These are phyloP conservation scores for Chlorella sorokiniana DNA, from an alignment of 139 green algal genomes.

Conservation along the genomic window DNA sequence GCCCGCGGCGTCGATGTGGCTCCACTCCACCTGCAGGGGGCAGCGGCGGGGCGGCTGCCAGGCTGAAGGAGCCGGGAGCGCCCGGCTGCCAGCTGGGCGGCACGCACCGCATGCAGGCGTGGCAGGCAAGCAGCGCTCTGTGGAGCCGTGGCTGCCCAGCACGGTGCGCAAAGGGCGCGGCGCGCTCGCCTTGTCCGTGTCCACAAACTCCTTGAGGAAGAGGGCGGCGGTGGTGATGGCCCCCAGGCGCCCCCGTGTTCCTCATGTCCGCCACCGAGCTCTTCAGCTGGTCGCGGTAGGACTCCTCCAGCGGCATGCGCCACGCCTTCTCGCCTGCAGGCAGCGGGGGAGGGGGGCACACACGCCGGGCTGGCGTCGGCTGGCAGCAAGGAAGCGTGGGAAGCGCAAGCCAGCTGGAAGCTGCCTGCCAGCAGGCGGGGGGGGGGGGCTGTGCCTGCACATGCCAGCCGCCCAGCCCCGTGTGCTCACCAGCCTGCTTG, in stretches of 20 bases:
- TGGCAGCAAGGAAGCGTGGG: too few species aligned
- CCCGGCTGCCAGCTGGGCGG: not conserved
- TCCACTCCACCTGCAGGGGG: constrained; percentile 74
- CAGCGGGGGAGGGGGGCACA: not conserved
- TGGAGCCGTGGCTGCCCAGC: not conserved
- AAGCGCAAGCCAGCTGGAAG: too few species aligned
- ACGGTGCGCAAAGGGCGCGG: not conserved
- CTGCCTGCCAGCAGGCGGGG: too few species aligned
- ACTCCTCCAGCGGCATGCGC: constrained; percentile 92
- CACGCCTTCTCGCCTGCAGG: constrained; percentile 84
- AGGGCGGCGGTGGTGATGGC: constrained; percentile 93
- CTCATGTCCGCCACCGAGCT: constrained; percentile 87
- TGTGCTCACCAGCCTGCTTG: constrained; percentile 40
- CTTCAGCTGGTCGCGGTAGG: constrained; percentile 81
- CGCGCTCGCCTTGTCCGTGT: constrained; percentile 65
- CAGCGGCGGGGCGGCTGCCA: too few species aligned
- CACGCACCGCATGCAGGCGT: not conserved
- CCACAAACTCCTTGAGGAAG: constrained; percentile 90
- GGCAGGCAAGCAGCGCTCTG: not conserved
- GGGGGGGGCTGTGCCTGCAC: not conserved
- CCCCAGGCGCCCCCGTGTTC: constrained; percentile 57
- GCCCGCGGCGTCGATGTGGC: constrained; percentile 94
- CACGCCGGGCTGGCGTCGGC: too few species aligned
- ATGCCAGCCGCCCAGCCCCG: not conserved
- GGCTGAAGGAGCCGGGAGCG: too few species aligned